Evolutionary conservation across 495 filamentous ascomycete species (phyloP).

Genomic region (Talaromyces ruber): DNA sequence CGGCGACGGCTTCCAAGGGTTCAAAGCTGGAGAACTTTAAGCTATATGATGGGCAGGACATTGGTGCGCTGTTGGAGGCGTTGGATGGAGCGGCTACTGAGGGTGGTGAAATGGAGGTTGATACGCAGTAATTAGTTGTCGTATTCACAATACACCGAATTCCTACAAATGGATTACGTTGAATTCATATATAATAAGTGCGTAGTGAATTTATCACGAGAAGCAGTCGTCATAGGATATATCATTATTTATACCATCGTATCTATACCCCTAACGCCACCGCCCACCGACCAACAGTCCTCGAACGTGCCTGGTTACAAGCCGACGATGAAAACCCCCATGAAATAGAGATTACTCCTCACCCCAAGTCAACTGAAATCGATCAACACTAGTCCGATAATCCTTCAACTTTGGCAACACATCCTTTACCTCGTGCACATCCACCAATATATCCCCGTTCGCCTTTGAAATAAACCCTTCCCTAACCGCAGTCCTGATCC

Average conservation of each 20-base stretch:
- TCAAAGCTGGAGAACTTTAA: constrained; percentile 69
- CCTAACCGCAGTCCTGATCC: constrained; percentile 71
- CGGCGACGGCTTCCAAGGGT: constrained; percentile 18
- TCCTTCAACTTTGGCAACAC: constrained; percentile 59
- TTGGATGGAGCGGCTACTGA: constrained; percentile 65
- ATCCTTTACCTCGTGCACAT: constrained; percentile 63
- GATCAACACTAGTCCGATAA: constrained; percentile 65
- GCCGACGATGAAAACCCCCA: neutral
- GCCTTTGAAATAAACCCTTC: constrained; percentile 63
- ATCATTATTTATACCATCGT: neutral
- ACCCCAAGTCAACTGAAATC: constrained; percentile 77
- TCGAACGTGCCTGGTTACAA: neutral
- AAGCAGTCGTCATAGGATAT: neutral
- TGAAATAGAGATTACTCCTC: constrained; percentile 38
- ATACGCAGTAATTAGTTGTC: constrained; percentile 20
- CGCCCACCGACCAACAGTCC: neutral
- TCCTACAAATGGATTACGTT: neutral
- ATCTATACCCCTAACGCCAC: neutral
- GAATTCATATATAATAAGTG: neutral
- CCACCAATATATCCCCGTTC: constrained; percentile 67
- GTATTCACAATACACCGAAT: neutral
- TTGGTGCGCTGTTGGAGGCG: constrained; percentile 55
- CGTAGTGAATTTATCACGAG: neutral
- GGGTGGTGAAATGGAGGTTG: constrained; percentile 76
- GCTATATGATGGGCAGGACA: constrained; percentile 83